These are phyloP conservation scores for Shiraia bambusicola DNA, from an alignment of 2,329 filamentous ascomycete genomes.

Conservation along the genomic window DNA sequence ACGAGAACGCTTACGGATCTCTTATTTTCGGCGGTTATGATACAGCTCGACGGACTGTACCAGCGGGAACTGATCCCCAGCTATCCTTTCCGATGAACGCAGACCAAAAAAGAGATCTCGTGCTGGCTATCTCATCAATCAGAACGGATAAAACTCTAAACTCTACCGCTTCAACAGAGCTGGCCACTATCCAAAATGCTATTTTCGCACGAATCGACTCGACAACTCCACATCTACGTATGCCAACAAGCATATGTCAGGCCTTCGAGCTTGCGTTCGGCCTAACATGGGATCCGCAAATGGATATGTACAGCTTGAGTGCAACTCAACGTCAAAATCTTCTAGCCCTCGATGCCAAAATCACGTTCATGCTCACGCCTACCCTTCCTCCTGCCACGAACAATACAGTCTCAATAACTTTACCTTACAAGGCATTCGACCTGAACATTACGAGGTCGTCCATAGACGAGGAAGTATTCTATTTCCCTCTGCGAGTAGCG, in stretches of 20 bases:
- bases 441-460: constrained; percentile 37
- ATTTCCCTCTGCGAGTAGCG: constrained; percentile 23
- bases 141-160: constrained; percentile 26
- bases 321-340: constrained; percentile 26
- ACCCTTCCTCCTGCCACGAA: constrained; percentile 14
- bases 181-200: constrained; percentile 15
- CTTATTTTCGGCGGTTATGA: constrained; percentile 46
- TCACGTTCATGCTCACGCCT: constrained; percentile 27
- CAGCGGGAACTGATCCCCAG: constrained; percentile 10
- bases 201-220: constrained; percentile 58
- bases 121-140: constrained; percentile 19
- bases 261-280: constrained; percentile 40
- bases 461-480: constrained; percentile 38
- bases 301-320: constrained; percentile 35
- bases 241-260: constrained; percentile 34
- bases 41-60: constrained; percentile 32
- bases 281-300: constrained; percentile 28
- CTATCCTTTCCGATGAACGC: constrained; percentile 21
- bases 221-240: constrained; percentile 37
- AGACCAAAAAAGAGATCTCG: constrained; percentile 16
- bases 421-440: constrained; percentile 23
- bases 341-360: constrained; percentile 26
- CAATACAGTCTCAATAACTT: constrained; percentile 28
- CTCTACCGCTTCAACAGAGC: constrained; percentile 9
- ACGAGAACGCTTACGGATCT: constrained; percentile 39